phyloP scores from a whole-genome alignment of 306 rosid genomes.

The Vigna nakashimae region DNA sequence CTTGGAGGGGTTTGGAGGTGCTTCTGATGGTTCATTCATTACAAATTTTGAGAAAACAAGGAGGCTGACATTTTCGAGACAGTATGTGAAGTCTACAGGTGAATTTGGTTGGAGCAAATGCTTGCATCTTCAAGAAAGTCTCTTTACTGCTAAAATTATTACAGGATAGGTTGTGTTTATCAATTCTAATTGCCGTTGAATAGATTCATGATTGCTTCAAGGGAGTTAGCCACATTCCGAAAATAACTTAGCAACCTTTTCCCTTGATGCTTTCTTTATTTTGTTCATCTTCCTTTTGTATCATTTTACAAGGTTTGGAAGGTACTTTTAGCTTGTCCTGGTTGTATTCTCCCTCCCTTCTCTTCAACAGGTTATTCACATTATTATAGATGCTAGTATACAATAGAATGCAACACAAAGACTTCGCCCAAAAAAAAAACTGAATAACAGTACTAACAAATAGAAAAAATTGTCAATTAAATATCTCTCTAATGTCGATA shows the following conservation, averaged over 20 bases:
- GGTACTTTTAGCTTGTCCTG: background rate
- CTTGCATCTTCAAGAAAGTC: constrained; percentile 6
- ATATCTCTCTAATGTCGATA: background rate
- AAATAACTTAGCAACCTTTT: background rate
- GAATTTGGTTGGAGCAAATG: background rate
- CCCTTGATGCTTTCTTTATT: background rate
- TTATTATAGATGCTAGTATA: constrained; percentile 2
- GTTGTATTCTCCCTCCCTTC: constrained; percentile 19
- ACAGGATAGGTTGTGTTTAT: background rate
- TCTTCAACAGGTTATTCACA: constrained; percentile 20
- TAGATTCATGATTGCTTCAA: constrained; percentile 3
- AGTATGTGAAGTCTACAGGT: background rate
- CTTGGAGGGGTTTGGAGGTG: background rate
- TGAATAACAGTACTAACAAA: background rate
- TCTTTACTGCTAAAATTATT: background rate
- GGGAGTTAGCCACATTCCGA: constrained; percentile 5
- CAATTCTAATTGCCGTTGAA: background rate
- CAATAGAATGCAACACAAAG: background rate
- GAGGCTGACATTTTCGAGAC: constrained; percentile 2
- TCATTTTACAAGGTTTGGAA: background rate
- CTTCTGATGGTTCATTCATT: constrained; percentile 1
- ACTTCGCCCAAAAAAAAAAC: background rate
- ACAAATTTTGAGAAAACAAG: background rate
- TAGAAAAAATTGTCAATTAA: background rate
- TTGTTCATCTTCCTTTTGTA: constrained; percentile 8